These are phyloP conservation scores for Escovopsis sp. DNA, from an alignment of 2,329 filamentous ascomycete genomes.

Conservation along the genomic window DNA sequence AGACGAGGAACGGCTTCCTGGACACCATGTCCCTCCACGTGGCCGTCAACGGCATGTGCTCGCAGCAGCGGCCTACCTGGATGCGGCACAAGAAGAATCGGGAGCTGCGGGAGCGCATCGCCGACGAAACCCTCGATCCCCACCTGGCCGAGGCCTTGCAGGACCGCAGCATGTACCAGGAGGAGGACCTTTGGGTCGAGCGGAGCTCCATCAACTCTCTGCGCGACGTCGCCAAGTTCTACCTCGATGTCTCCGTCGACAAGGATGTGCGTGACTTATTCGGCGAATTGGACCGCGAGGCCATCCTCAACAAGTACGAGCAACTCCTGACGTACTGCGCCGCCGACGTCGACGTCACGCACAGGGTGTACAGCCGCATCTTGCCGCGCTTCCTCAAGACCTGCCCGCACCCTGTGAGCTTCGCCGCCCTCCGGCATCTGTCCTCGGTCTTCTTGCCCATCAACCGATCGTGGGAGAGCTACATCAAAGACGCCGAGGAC, in stretches of 20 bases:
- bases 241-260: constrained; percentile 81
- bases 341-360: constrained; percentile 82
- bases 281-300: constrained; percentile 59
- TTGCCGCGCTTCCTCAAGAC: constrained; percentile 79
- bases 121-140: constrained; percentile 51
- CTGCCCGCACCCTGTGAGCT: constrained; percentile 94
- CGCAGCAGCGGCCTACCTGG: constrained; percentile 88
- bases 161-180: constrained; percentile 57
- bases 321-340: constrained; percentile 88
- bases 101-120: constrained; percentile 67
- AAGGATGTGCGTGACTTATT: constrained; percentile 80
- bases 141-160: constrained; percentile 59
- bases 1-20: constrained; percentile 73
- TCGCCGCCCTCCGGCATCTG: constrained; percentile 84
- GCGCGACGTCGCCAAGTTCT: constrained; percentile 90
- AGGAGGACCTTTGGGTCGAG: constrained; percentile 91
- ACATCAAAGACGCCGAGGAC: constrained; percentile 68
- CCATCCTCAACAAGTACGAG: constrained; percentile 56
- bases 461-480: constrained; percentile 73
- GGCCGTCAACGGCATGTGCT: constrained; percentile 98
- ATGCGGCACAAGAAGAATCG: constrained; percentile 89
- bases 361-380: constrained; percentile 84
- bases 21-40: constrained; percentile 98
- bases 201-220: constrained; percentile 90
- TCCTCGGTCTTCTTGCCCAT: constrained; percentile 86